These are phyloP conservation scores for Podaxis pistillaris DNA, from an alignment of 768 basidiomycete genomes.

Conservation along the genomic window DNA sequence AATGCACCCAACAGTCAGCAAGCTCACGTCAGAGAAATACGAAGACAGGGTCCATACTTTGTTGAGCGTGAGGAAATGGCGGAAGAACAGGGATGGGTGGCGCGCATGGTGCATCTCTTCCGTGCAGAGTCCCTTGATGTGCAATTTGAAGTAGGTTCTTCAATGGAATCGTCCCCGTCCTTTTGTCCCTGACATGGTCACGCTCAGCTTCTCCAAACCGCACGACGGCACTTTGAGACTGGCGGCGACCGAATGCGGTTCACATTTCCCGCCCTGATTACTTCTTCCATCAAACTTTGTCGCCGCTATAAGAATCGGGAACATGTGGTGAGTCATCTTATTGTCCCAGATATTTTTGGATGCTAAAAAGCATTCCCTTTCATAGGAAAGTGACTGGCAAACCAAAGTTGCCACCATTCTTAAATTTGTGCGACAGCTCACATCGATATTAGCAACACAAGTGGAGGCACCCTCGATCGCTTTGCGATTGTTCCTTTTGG, in stretches of 20 bases:
- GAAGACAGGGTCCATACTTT: constrained; percentile 58
- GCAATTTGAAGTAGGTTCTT: constrained; percentile 78
- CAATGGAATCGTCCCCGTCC: neutral
- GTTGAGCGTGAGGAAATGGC: constrained; percentile 88
- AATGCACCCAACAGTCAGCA: constrained; percentile 31
- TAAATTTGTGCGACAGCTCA: constrained; percentile 92
- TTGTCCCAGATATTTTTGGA: neutral
- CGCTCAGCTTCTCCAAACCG: constrained; percentile 81
- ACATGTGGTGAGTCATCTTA: constrained; percentile 48
- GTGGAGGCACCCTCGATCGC: constrained; percentile 93
- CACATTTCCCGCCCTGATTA: constrained; percentile 96
- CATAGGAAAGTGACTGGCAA: constrained; percentile 84
- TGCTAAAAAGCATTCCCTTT: constrained; percentile 5
- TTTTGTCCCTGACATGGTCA: constrained; percentile 1
- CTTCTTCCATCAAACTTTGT: constrained; percentile 89
- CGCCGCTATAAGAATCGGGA: constrained; percentile 86
- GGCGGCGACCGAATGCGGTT: constrained; percentile 96
- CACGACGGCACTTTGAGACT: constrained; percentile 83
- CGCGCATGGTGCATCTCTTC: constrained; percentile 97
- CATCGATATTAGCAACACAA: constrained; percentile 88
- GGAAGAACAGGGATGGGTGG: constrained; percentile 99
- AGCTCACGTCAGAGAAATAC: constrained; percentile 39
- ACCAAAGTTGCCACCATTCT: constrained; percentile 83
- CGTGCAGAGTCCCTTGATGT: constrained; percentile 79
- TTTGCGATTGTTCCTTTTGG: constrained; percentile 90